These are phyloP conservation scores for Lactifluus subvellereus DNA, from an alignment of 768 basidiomycete species.

Conservation along the genomic window DNA sequence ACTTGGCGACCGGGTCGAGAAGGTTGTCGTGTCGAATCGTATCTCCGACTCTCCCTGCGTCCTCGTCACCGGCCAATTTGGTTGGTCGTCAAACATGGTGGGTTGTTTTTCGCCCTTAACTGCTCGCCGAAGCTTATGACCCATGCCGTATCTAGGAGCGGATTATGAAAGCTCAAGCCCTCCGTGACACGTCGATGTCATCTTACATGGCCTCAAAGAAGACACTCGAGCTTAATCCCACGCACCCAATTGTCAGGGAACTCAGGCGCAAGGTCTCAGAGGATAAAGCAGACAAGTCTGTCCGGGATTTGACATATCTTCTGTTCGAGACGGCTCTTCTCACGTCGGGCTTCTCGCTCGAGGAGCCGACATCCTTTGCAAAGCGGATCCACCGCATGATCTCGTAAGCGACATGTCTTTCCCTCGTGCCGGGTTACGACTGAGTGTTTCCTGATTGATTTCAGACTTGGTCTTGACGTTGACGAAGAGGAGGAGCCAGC, in stretches of 20 bases:
- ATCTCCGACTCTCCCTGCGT: conserved; percentile 96
- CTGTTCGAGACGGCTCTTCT: conserved; percentile 96
- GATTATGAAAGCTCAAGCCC: conserved; percentile 99
- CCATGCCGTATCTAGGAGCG: conserved; percentile 51
- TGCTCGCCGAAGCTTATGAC: not conserved
- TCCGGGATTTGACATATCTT: conserved; percentile 91
- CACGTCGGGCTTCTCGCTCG: conserved; percentile 92
- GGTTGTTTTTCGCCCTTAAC: conserved; percentile 24
- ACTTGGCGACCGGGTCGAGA: conserved; percentile 99
- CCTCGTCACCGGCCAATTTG: conserved; percentile 97
- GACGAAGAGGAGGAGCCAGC: conserved; percentile 47
- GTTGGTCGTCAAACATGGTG: conserved; percentile 99
- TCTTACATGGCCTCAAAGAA: conserved; percentile 99
- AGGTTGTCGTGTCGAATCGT: conserved; percentile 96
- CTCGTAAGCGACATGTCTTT: conserved; percentile 42
- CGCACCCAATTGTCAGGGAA: conserved; percentile 91
- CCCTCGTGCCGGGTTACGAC: not conserved
- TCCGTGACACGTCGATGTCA: conserved; percentile 95
- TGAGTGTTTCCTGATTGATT: conserved; percentile 15
- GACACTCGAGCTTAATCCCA: conserved; percentile 93
- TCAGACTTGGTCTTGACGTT: conserved; percentile 76
- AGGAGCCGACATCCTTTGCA: conserved; percentile 91
- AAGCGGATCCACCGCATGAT: conserved; percentile 99
- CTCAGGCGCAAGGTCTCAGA: conserved; percentile 92
- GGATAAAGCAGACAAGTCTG: conserved; percentile 98